Conservation (phyloP, 108 stramenopile species). For the Seminavis robusta region DNA sequence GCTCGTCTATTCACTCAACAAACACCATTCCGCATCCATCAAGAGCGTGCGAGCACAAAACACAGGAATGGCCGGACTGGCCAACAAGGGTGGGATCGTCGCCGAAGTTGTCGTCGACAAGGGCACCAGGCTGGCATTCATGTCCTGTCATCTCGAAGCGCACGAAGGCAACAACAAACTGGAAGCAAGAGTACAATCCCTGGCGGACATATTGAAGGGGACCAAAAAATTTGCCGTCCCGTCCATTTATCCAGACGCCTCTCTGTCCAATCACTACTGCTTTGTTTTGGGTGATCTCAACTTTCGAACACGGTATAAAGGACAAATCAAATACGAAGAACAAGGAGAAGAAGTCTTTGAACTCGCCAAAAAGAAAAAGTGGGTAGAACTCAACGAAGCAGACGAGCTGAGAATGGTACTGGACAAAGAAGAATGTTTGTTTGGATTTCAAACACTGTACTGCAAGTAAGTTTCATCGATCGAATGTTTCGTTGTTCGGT, state of each 20-base stretch:
- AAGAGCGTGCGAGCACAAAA: slow-evolving; percentile 40
- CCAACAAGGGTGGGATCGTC: slow-evolving; percentile 71
- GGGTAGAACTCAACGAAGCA: slow-evolving; percentile 34
- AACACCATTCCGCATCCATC: not conserved
- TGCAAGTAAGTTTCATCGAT: too few species aligned
- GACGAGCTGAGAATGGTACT: slow-evolving; percentile 56
- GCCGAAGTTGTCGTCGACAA: slow-evolving; percentile 33
- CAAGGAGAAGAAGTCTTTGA: slow-evolving; percentile 14
- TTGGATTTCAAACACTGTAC: slow-evolving; percentile 43
- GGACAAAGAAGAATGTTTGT: slow-evolving; percentile 40
- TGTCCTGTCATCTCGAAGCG: slow-evolving; percentile 57
- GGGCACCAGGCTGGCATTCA: slow-evolving; percentile 43
- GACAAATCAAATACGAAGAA: slow-evolving; percentile 6
- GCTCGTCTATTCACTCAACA: not conserved
- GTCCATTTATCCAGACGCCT: slow-evolving; percentile 27
- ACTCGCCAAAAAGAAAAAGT: slow-evolving; percentile 31
- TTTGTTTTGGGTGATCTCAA: slow-evolving; percentile 76
- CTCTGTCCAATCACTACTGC: slow-evolving; percentile 47
- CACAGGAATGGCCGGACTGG: slow-evolving; percentile 46
- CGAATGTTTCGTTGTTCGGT: too few species aligned
- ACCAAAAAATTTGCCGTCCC: slow-evolving; percentile 16
- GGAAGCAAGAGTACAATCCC: slow-evolving; percentile 29
- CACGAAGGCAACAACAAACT: slow-evolving; percentile 56
- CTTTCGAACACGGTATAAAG: slow-evolving; percentile 21
- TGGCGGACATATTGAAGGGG: slow-evolving; percentile 42